These are phyloP conservation scores for Mycena kentingensis DNA, from an alignment of 768 basidiomycete species.

Conservation along the genomic window DNA sequence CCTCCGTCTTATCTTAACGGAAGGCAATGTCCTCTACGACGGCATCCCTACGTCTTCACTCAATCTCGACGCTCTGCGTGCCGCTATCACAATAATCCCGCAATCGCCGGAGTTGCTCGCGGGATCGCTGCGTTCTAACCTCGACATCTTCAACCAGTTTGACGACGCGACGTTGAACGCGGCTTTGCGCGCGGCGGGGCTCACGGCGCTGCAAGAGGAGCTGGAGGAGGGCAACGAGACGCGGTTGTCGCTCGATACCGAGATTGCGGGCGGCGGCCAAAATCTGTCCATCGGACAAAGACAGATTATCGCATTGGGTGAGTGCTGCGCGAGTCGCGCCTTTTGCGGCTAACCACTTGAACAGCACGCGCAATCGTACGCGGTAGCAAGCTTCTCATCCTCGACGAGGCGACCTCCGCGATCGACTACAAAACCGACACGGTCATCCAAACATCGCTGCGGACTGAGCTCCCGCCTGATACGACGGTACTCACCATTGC, in stretches of 20 bases:
- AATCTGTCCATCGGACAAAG: conserved; percentile 47
- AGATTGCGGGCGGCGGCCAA: conserved; percentile 7
- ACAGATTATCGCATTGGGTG: conserved; percentile 47
- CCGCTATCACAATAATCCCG: conserved; percentile 47
- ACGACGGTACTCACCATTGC: conserved; percentile 12
- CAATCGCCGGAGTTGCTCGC: conserved; percentile 40
- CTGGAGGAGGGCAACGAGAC: conserved; percentile 21
- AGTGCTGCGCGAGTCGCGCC: conserved; percentile 31
- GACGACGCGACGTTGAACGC: conserved; percentile 40
- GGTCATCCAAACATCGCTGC: conserved; percentile 43
- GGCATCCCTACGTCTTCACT: conserved; percentile 40
- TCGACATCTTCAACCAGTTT: conserved; percentile 49
- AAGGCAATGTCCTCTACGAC: conserved; percentile 41
- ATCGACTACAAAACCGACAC: conserved; percentile 38
- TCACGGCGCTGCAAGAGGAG: conserved; percentile 36
- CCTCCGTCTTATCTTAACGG: conserved; percentile 41
- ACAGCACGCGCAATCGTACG: conserved; percentile 16
- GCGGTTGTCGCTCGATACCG: conserved; percentile 20
- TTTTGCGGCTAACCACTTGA: no score
- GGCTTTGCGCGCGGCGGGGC: conserved; percentile 38
- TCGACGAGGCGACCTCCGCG: conserved; percentile 23
- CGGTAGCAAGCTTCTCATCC: conserved; percentile 23
- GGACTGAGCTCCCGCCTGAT: conserved; percentile 4
- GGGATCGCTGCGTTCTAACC: conserved; percentile 46
- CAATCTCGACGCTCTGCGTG: conserved; percentile 47